Evolutionary conservation across 345 rosid genomes (phyloP), one percentile per base, ranked within the genome.

Genomic region (Sonneratia alba): DNA sequence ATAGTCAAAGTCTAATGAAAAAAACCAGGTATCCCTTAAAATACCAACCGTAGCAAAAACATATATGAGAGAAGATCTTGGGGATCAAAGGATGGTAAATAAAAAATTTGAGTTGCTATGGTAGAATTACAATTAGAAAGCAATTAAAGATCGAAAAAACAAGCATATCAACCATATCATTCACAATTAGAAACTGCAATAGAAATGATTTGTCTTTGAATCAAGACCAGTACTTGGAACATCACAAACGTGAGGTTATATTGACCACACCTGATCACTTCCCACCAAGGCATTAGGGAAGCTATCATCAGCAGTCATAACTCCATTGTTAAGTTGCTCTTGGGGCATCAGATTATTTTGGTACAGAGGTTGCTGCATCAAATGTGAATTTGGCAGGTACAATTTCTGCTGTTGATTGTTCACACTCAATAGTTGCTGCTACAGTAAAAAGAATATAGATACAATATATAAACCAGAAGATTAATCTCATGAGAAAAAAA

Each of bases 341-440:
- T 81, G 89, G 65, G 70, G 87, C 79, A 73, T 83, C 49, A 77
- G 75, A 38, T 68, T 81, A 74, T 64, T 81, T 55, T 81, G 81
- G 77, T 74, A 77, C 81, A 79, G 84, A 59, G 87, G 77, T 74
- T 79, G 89, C 71, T 79, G 88, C 67, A 77, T 82, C 38, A 83
- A 75, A 80, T 78, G 84, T 67, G 80, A 70, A 75, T 76, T 79
- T 67, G 79, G 87, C 21, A 73, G 74, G 65, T 79, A 78, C 47
- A 80, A 80, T 53, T 76, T 85, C 73, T 78, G 78, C 71, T 78
- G 84, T 57, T 75, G 83, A 67, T 73, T 76, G 68, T 57, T 81
- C 7, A 42, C 45, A 57, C 71, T 76, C 77, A 78, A 83, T 73
- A 78, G 71, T 65, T 82, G 87, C 80, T 86, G 89, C 79, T 77